These are phyloP conservation scores for Populus hybrid DNA, from an alignment of 441 rosid species.

Conservation along the genomic window DNA sequence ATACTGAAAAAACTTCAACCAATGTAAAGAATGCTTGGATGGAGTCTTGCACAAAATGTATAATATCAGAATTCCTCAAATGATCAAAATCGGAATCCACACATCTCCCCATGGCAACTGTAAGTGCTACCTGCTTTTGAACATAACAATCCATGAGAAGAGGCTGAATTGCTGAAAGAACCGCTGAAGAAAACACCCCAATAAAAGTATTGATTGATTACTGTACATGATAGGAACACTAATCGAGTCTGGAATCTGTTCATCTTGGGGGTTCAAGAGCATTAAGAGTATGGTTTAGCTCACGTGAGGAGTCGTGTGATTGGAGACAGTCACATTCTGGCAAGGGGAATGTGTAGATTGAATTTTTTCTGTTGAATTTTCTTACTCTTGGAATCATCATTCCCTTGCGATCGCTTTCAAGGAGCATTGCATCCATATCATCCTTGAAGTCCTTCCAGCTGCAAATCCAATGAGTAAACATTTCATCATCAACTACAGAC, in stretches of 20 bases:
- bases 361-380: conserved; percentile 81
- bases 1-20: neutral
- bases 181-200: conserved; percentile 1
- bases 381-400: conserved; percentile 69
- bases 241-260: neutral
- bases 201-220: neutral
- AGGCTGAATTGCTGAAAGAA: neutral
- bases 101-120: conserved; percentile 10
- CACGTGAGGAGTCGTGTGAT: conserved; percentile 40
- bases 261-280: conserved; percentile 30
- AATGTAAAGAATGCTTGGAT: neutral
- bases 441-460: conserved; percentile 77
- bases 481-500: conserved; percentile 4
- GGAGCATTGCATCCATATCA: conserved; percentile 62
- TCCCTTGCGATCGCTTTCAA: conserved; percentile 80
- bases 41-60: conserved; percentile 8
- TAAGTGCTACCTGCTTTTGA: conserved; percentile 11
- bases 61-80: conserved; percentile 9
- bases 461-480: conserved; percentile 28
- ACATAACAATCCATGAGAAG: conserved; percentile 4
- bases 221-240: conserved; percentile 16
- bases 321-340: conserved; percentile 87
- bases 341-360: conserved; percentile 80
- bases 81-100: conserved; percentile 30
- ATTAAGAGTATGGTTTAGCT: conserved; percentile 25